Base-by-base conservation (phyloP, 352 stramenopile genomes). In the Plasmopara halstedii region DNA sequence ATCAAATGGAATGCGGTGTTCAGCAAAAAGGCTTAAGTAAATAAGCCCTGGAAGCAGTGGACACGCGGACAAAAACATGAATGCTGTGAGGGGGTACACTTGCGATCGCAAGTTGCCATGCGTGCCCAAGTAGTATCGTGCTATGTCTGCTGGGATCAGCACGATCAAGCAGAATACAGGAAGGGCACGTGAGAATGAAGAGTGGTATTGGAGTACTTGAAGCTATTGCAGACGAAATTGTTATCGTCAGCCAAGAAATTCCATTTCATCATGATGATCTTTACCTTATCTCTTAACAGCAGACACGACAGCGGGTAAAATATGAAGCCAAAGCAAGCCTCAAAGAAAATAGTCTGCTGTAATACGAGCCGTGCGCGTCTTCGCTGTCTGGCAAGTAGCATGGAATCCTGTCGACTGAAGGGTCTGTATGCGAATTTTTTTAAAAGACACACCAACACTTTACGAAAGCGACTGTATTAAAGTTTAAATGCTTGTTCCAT, bases 41-140 rank as follows among this genome's bases (percentile, higher is more conserved):
- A 82, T 35, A 25, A 85, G 54, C 33, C 63, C 68, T 26, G 76
- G 76, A 2, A 80, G 40, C 36, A 80, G 36, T 4, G 73, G 76
- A 32, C 76, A 88, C 25, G 75, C 47, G 14, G 75, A 76, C 33
- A 88, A 48, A 45, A 88, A 82, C 45, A 85, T 60, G 38, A 85
- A 87, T 17, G 67, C 72, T 11, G 72, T 78, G 39, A 87, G 55
- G 10, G 77, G 66, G 41, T 84, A 82, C 39, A 87, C 75, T 20
- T 83, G 69, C 13, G 55, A 51, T 22, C 60, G 64, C 37, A 85
- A 53, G 31, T 83, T 85, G 18, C 75, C 75, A 31, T 61, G 53
- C 18, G 66, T 77, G 5, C 73, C 73, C 36, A 88, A 57, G 38
- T 67, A 81, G 49, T 81, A 84, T 14, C 75, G 75, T 27, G 56